Evolutionary conservation across 2,329 filamentous ascomycete genomes (phyloP).

Genomic region (Emmonsia crescens): DNA sequence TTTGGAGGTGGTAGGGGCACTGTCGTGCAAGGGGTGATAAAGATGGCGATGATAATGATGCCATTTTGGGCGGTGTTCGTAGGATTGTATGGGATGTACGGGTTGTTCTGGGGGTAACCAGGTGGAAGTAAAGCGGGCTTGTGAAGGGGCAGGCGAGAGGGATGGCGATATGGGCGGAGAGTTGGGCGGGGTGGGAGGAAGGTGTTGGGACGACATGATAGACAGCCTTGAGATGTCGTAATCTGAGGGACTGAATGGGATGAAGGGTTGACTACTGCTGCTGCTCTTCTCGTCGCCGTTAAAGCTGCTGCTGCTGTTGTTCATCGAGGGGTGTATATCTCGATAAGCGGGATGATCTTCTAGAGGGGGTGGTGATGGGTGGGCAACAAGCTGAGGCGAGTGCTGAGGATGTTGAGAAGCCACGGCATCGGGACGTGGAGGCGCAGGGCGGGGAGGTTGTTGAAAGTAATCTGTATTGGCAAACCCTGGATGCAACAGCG

Average conservation of each 20-base stretch:
- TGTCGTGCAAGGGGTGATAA: not conserved
- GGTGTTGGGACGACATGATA: not conserved
- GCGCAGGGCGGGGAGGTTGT: not conserved
- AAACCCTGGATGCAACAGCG: not conserved
- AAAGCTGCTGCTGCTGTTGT: not conserved
- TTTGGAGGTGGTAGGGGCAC: not conserved
- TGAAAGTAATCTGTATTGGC: not conserved
- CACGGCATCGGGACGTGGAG: not conserved
- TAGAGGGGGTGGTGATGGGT: not conserved
- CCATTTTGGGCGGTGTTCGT: not conserved
- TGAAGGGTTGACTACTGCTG: not conserved
- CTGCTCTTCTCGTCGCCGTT: not conserved
- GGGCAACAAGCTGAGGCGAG: not conserved
- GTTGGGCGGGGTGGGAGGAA: conserved; percentile 1
- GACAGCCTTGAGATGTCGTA: conserved; percentile 5
- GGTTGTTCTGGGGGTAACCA: not conserved
- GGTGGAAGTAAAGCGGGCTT: not conserved
- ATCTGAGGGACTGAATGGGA: conserved; percentile 1
- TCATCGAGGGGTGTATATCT: not conserved
- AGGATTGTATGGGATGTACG: not conserved
- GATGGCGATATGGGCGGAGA: not conserved
- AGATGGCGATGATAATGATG: not conserved
- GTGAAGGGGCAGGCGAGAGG: not conserved
- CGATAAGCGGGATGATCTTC: conserved; percentile 4
- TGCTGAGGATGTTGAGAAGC: not conserved